Evolutionary conservation across 306 rosid species (phyloP).

Genomic region (Cicer bijugum): DNA sequence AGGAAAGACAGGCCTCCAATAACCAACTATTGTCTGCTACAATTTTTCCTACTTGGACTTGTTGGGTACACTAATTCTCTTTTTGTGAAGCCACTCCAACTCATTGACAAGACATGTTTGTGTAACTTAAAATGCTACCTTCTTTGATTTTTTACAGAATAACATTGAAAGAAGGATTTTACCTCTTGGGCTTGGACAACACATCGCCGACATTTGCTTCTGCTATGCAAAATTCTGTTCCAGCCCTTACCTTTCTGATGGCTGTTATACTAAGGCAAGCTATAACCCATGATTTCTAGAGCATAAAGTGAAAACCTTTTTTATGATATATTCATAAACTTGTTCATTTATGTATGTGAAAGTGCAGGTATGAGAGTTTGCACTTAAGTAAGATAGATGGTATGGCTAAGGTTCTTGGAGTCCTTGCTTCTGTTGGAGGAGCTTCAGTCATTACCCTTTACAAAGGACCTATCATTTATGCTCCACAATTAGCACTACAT

Average conservation of each 20-base stretch:
- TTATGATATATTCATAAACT: not conserved
- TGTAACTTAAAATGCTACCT: constrained; percentile 1
- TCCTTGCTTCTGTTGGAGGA: constrained; percentile 72
- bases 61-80: constrained; percentile 58
- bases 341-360: constrained; percentile 17
- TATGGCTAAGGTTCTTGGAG: constrained; percentile 77
- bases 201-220: constrained; percentile 80
- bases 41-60: constrained; percentile 69
- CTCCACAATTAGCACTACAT: constrained; percentile 48
- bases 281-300: constrained; percentile 19
- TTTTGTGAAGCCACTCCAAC: constrained; percentile 4
- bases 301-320: not conserved
- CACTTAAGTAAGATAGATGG: constrained; percentile 61
- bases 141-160: constrained; percentile 55
- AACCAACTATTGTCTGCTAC: constrained; percentile 45
- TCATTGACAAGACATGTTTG: not conserved
- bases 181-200: constrained; percentile 68
- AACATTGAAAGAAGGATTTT: constrained; percentile 71
- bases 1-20: constrained; percentile 71
- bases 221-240: constrained; percentile 73
- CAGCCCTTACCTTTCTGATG: constrained; percentile 83
- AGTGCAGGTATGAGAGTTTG: constrained; percentile 67
- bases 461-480: constrained; percentile 73
- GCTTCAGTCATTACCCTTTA: constrained; percentile 70
- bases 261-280: constrained; percentile 66